These are phyloP conservation scores for Diaporthe ampelina DNA, from an alignment of 2,329 filamentous ascomycete genomes.

Conservation along the genomic window DNA sequence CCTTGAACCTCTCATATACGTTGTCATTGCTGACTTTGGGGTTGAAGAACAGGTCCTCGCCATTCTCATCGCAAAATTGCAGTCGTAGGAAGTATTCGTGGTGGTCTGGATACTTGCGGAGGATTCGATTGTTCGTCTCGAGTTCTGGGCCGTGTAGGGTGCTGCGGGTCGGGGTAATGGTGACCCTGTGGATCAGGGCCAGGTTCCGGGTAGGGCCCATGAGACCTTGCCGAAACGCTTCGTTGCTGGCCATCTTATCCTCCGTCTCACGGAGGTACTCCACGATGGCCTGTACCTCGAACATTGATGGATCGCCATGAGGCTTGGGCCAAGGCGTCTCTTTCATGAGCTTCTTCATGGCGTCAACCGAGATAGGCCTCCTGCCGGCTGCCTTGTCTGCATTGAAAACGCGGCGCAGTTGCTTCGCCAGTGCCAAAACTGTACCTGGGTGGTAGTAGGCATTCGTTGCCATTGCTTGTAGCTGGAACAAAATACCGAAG, in stretches of 20 bases:
- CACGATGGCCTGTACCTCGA: constrained; percentile 58
- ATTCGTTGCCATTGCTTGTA: constrained; percentile 74
- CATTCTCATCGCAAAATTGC: constrained; percentile 81
- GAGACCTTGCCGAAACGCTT: constrained; percentile 42
- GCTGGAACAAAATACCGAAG: constrained; percentile 72
- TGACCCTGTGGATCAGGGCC: constrained; percentile 66
- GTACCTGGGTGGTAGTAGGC: constrained; percentile 71
- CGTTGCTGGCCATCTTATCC: constrained; percentile 44
- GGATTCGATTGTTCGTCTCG: constrained; percentile 78
- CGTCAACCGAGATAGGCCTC: constrained; percentile 62
- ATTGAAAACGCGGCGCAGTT: constrained; percentile 54
- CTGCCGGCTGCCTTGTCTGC: constrained; percentile 46
- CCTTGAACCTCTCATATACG: constrained; percentile 73
- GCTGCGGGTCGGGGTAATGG: constrained; percentile 72
- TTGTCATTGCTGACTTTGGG: constrained; percentile 61
- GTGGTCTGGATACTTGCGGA: constrained; percentile 74
- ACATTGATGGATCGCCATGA: constrained; percentile 57
- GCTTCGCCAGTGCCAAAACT: constrained; percentile 60
- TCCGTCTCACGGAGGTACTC: constrained; percentile 57
- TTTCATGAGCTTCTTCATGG: constrained; percentile 66
- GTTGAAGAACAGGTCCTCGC: constrained; percentile 72
- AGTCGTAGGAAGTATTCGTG: constrained; percentile 78
- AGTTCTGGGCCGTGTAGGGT: constrained; percentile 72
- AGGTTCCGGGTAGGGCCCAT: constrained; percentile 55
- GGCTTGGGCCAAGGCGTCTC: constrained; percentile 69